Evolutionary conservation across 2,329 filamentous ascomycete genomes (phyloP).

Genomic region (Lanzia echinophila): DNA sequence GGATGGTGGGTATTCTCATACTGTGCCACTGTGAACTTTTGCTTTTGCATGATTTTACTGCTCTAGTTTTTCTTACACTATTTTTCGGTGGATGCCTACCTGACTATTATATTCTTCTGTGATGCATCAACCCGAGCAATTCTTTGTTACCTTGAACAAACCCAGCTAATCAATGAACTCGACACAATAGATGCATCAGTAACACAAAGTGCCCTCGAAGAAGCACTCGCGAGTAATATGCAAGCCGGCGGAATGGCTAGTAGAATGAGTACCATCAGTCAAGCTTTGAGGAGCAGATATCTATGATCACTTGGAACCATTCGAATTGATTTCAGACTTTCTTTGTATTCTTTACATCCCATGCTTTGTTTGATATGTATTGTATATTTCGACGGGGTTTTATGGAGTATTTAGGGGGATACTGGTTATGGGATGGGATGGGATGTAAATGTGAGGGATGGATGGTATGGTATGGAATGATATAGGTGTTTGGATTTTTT

Average conservation of each 20-base stretch:
- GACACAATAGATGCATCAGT: conserved; percentile 59
- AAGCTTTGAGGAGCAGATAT: conserved; percentile 58
- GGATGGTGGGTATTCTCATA: conserved; percentile 48
- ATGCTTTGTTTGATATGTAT: too few species aligned
- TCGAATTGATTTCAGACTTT: too few species aligned
- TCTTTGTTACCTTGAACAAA: not conserved
- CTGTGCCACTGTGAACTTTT: not conserved
- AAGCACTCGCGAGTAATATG: conserved; percentile 68
- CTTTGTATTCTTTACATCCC: too few species aligned
- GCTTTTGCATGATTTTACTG: not conserved
- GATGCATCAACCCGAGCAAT: too few species aligned
- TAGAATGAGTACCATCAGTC: conserved; percentile 62
- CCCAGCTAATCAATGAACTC: conserved; percentile 1
- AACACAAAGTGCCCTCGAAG: conserved; percentile 73
- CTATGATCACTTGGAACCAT: conserved; percentile 18
- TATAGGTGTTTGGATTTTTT: too few species aligned
- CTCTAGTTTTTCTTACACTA: not conserved
- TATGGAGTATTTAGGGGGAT: too few species aligned
- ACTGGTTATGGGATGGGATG: too few species aligned
- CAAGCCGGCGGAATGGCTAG: conserved; percentile 52
- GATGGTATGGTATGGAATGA: too few species aligned
- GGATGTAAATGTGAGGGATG: too few species aligned
- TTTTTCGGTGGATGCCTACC: not conserved
- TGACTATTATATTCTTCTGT: not conserved
- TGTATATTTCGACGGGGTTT: too few species aligned